Percentiles rank a stretch among this genome's conserved stretches.
These are phyloP conservation scores for Cladosporium sp. DNA, from an alignment of 2,329 filamentous ascomycete genomes.

Conservation along the genomic window DNA sequence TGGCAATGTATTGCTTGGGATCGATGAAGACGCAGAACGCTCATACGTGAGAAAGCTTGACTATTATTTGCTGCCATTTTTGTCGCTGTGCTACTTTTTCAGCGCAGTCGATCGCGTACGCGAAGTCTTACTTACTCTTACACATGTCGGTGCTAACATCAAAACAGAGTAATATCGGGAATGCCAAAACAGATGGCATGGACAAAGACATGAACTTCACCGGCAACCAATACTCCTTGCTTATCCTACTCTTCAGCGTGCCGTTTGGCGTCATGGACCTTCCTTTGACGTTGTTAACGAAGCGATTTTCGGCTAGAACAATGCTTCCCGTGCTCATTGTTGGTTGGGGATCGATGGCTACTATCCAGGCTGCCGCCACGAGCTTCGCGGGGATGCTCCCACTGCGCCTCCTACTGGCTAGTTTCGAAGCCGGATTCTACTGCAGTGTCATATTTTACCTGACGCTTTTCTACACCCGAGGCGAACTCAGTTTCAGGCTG, in stretches of 20 bases:
- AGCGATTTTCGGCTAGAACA: constrained; percentile 40
- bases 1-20: constrained; percentile 1
- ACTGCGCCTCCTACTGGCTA: constrained; percentile 44
- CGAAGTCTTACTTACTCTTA: background rate
- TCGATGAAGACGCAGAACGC: constrained; percentile 7
- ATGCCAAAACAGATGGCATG: constrained; percentile 46
- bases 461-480: constrained; percentile 43
- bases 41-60: constrained; percentile 27
- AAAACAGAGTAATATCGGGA: constrained; percentile 41
- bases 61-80: constrained; percentile 37
- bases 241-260: constrained; percentile 47
- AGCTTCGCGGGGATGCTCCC: constrained; percentile 46
- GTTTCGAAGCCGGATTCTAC: constrained; percentile 50
- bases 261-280: constrained; percentile 46
- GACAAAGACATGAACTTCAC: constrained; percentile 39
- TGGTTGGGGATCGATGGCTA: constrained; percentile 44
- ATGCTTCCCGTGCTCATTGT: constrained; percentile 41
- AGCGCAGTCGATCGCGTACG: constrained; percentile 17
- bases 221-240: constrained; percentile 39
- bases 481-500: constrained; percentile 39
- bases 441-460: constrained; percentile 50
- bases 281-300: constrained; percentile 45
- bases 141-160: background rate
- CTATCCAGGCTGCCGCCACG: constrained; percentile 44
- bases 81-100: constrained; percentile 40